Percentiles rank a stretch among this genome's conserved stretches.
These are phyloP conservation scores for Dryas alaskensis DNA, from an alignment of 306 rosid genomes.

Conservation along the genomic window DNA sequence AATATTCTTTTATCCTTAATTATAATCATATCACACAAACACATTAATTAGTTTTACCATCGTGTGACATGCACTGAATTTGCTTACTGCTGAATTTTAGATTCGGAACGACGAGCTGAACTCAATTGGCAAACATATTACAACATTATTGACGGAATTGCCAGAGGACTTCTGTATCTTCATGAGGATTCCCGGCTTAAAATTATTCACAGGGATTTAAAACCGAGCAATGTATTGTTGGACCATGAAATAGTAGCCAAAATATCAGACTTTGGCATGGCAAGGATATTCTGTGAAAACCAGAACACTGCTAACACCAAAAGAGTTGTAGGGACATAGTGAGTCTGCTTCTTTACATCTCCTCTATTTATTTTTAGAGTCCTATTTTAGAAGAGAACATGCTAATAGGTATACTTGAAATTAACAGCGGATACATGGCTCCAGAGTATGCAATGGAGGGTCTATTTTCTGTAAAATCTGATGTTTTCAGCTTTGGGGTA, in stretches of 20 bases:
- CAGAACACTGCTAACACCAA: constrained; percentile 49
- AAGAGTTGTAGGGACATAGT: constrained; percentile 63
- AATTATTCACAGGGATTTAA: constrained; percentile 58
- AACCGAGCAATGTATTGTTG: constrained; percentile 52
- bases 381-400: not conserved
- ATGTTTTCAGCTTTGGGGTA: constrained; percentile 63
- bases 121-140: constrained; percentile 43
- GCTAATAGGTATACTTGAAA: constrained; percentile 1
- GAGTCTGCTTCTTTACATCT: constrained; percentile 12
- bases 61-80: not conserved
- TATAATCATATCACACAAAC: not conserved
- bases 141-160: constrained; percentile 45
- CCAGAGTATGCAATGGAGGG: constrained; percentile 66
- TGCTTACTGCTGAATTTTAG: constrained; percentile 23
- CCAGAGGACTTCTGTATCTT: constrained; percentile 49
- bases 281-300: constrained; percentile 48
- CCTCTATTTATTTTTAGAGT: too few relatives aligned
- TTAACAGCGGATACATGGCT: constrained; percentile 54
- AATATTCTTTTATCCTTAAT: not conserved
- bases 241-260: constrained; percentile 46
- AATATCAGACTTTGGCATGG: constrained; percentile 64
- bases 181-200: constrained; percentile 53
- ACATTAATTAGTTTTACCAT: not conserved
- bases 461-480: constrained; percentile 49
- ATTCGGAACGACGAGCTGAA: constrained; percentile 31